Evolutionary conservation across 2,329 filamentous ascomycete species (phyloP).

Genomic region (Xylaria sp.): DNA sequence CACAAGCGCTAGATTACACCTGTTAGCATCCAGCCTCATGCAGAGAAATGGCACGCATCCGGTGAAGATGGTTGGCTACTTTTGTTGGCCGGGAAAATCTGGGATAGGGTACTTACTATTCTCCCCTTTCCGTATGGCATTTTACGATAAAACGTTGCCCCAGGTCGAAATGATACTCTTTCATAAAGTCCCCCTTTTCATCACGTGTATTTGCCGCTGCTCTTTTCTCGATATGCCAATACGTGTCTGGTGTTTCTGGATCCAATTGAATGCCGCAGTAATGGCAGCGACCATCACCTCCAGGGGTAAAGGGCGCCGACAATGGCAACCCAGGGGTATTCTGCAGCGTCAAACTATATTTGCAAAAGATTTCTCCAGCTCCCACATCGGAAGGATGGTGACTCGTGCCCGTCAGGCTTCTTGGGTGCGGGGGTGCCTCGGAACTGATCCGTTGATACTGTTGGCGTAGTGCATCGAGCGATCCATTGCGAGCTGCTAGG

Average conservation of each 20-base stretch:
- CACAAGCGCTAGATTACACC: slow-evolving; percentile 35
- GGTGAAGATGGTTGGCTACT: too few species aligned
- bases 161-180: slow-evolving; percentile 40
- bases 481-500: slow-evolving; percentile 43
- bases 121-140: slow-evolving; percentile 43
- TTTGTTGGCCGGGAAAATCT: background rate
- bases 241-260: slow-evolving; percentile 35
- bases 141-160: slow-evolving; percentile 46
- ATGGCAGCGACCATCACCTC: slow-evolving; percentile 36
- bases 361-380: slow-evolving; percentile 41
- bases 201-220: slow-evolving; percentile 11
- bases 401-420: slow-evolving; percentile 24
- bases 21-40: background rate
- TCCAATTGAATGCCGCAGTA: slow-evolving; percentile 35
- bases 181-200: slow-evolving; percentile 27
- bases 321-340: slow-evolving; percentile 34
- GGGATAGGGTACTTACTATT: slow-evolving; percentile 30
- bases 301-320: slow-evolving; percentile 29
- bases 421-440: slow-evolving; percentile 20
- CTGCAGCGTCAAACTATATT: slow-evolving; percentile 41
- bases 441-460: slow-evolving; percentile 42
- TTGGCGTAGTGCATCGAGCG: slow-evolving; percentile 44
- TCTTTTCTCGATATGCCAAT: slow-evolving; percentile 40
- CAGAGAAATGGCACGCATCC: background rate
- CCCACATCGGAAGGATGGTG: slow-evolving; percentile 22